These are phyloP conservation scores for Botrytis elliptica DNA, from an alignment of 2,329 filamentous ascomycete species.

Conservation along the genomic window DNA sequence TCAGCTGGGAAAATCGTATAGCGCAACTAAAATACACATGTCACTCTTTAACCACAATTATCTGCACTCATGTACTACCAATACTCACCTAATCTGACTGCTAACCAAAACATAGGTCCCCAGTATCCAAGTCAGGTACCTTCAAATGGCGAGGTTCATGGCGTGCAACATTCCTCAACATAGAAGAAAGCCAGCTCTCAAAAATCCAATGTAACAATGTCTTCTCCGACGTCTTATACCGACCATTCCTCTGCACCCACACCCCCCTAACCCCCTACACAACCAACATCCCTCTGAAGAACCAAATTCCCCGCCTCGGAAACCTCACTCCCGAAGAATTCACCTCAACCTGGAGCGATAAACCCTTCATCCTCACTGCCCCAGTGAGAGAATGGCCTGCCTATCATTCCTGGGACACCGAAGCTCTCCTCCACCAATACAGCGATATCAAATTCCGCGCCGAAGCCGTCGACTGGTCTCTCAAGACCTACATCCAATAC, in stretches of 20 bases:
- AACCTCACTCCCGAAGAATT: slow-evolving; percentile 74
- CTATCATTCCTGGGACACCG: slow-evolving; percentile 70
- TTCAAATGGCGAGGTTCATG: slow-evolving; percentile 75
- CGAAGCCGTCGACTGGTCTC: slow-evolving; percentile 89
- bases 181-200: slow-evolving; percentile 52
- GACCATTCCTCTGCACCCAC: slow-evolving; percentile 86
- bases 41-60: not conserved
- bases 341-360: slow-evolving; percentile 69
- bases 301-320: slow-evolving; percentile 68
- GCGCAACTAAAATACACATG: slow-evolving; percentile 1
- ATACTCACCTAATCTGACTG: slow-evolving; percentile 4
- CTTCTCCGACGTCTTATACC: slow-evolving; percentile 86
- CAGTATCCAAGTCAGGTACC: slow-evolving; percentile 35
- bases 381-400: slow-evolving; percentile 82
- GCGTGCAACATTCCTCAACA: slow-evolving; percentile 72
- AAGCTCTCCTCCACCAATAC: slow-evolving; percentile 64
- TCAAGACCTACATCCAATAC: slow-evolving; percentile 78
- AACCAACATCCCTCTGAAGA: slow-evolving; percentile 67
- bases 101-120: slow-evolving; percentile 32
- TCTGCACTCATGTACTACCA: not conserved
- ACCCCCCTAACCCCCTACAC: slow-evolving; percentile 66
- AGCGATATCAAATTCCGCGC: slow-evolving; percentile 72
- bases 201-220: slow-evolving; percentile 71
- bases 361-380: slow-evolving; percentile 81
- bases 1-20: not conserved